Conservation (phyloP, 768 basidiomycete species). For the Leucosporidium yakuticum region DNA sequence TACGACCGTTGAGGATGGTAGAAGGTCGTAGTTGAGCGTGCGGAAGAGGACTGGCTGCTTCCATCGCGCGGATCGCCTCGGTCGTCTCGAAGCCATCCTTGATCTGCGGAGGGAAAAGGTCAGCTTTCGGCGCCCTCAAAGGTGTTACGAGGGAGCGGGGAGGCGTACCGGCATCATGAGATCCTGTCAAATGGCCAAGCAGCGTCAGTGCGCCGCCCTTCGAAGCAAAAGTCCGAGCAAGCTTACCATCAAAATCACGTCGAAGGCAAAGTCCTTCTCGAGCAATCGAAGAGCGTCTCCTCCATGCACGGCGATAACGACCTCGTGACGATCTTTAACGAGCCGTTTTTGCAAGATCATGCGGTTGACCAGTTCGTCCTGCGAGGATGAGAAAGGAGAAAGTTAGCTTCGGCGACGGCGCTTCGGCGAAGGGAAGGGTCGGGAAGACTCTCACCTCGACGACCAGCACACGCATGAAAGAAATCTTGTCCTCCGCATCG, state of each 20-base stretch:
- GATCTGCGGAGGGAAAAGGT: constrained; percentile 42
- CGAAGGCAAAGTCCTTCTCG: constrained; percentile 55
- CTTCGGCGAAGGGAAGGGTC: no score
- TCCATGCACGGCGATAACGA: constrained; percentile 64
- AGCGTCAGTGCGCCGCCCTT: no score
- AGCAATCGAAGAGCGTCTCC: constrained; percentile 63
- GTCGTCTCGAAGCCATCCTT: constrained; percentile 69
- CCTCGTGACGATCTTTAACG: constrained; percentile 59
- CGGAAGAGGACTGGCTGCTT: constrained; percentile 42
- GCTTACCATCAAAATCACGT: constrained; percentile 64
- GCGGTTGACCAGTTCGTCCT: constrained; percentile 67
- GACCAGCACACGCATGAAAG: constrained; percentile 48
- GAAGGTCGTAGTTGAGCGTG: constrained; percentile 45
- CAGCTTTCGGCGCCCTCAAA: no score
- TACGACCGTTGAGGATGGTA: constrained; percentile 51
- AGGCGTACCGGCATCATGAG: constrained; percentile 52
- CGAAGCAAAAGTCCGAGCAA: no score
- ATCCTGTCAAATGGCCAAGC: constrained; percentile 38
- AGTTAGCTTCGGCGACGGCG: not conserved
- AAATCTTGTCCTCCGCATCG: no score
- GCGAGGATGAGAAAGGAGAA: constrained; percentile 41
- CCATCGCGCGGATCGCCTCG: constrained; percentile 58
- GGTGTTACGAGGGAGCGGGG: no score
- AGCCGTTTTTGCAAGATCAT: constrained; percentile 65
- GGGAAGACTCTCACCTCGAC: constrained; percentile 54